Conservation (phyloP, 345 rosid genomes). For the Pistacia atlantica region DNA sequence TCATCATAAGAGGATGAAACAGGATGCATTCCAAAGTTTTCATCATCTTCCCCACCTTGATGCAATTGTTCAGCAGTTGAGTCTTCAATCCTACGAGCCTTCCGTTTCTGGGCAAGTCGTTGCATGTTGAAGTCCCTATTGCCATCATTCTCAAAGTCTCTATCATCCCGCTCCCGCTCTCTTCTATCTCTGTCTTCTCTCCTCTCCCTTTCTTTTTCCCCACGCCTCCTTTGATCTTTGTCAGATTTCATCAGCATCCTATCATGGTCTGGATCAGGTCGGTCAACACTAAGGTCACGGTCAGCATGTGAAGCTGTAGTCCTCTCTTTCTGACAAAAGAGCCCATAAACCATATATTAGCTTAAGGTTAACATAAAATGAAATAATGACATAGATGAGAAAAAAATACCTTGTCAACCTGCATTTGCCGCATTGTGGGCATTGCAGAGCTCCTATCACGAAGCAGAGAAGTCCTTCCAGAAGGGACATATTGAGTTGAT, state of each 20-base stretch:
- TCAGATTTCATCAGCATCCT: constrained; percentile 51
- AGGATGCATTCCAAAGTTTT: constrained; percentile 49
- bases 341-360: constrained; percentile 33
- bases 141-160: constrained; percentile 63
- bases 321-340: constrained; percentile 71
- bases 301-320: constrained; percentile 49
- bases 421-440: constrained; percentile 54
- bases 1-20: constrained; percentile 66
- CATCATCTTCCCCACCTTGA: constrained; percentile 65
- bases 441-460: constrained; percentile 69
- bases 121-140: constrained; percentile 62
- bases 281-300: constrained; percentile 56
- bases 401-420: constrained; percentile 66
- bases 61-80: constrained; percentile 48
- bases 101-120: constrained; percentile 51
- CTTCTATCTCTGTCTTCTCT: constrained; percentile 74
- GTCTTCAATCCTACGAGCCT: constrained; percentile 44
- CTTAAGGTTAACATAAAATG: constrained; percentile 18
- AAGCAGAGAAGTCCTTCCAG: constrained; percentile 54
- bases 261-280: constrained; percentile 60
- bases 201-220: constrained; percentile 70
- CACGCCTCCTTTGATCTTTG: constrained; percentile 70
- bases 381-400: constrained; percentile 1
- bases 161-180: constrained; percentile 53
- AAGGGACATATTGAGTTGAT: constrained; percentile 41